Base-by-base conservation (phyloP, 1,284 basidiomycete species). In the Sphaerobolus stellatus region DNA sequence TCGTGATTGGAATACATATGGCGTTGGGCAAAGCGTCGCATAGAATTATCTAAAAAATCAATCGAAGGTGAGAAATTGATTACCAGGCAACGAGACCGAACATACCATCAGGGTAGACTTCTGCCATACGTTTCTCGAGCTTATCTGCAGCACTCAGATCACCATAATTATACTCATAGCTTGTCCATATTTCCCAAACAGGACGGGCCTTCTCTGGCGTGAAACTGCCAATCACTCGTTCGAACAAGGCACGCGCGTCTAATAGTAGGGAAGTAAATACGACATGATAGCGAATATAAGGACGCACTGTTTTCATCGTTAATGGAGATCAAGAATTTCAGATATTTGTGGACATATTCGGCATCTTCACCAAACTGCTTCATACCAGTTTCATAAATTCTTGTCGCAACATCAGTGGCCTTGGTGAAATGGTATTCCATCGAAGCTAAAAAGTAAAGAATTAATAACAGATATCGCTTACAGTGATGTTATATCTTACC, bases 381-480 rank as follows among this genome's bases (percentile, higher is more conserved):
- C 66, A 97, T 73, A n/a, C 94, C 96, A 58, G 92, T 86, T 69
- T 98, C 94, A 66, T 98, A 98, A 58, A 99, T 96, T 54, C 93
- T 84, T 48, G 86, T 91, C 0, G 95, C 92, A 20, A 98, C 88
- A 6, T 79, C 78, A 33, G 86, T 78, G 46, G 94, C 92, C 66
- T 94, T 92, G 56, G 88, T 94, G 69, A 88, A 90, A 70, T 98
- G 93, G 68, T 98, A 98, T 71, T 99, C 96, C 84, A 96, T 92
- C 63, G 97, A 70, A 0, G 96, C 97, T 91, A 67, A 56, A 48
- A 54, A 46, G 18, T 52, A 58, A 30, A 30, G 33, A 16, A 18
- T 48, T 30, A 34, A 38, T 30, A 52, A 45, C 28, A 29, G 34
- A 46, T 2, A 33, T 47, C 25, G 51, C 22, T 38, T 22, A 48